These are phyloP conservation scores for Mycena epipterygia DNA, from an alignment of 768 basidiomycete species.

Conservation along the genomic window DNA sequence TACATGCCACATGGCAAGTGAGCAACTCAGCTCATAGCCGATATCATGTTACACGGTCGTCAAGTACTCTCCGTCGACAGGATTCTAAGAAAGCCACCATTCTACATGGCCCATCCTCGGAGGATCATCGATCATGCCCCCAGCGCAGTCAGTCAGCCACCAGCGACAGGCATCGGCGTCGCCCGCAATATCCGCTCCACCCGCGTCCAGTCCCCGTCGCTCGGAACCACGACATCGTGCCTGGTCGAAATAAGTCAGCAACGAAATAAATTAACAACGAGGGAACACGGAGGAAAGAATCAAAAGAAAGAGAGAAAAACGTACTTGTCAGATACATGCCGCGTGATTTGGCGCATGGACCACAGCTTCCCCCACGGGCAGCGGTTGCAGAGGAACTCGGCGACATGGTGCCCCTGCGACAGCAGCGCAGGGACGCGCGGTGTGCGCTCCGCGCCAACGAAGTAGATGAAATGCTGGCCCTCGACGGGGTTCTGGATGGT, in stretches of 20 bases:
- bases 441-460: constrained; percentile 21
- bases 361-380: constrained; percentile 24
- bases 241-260: not conserved
- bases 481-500: not conserved
- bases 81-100: too few relatives aligned
- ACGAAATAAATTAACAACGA: not conserved
- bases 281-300: too few relatives aligned
- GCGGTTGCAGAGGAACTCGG: constrained; percentile 16
- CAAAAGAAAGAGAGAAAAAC: not conserved
- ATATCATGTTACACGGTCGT: too few relatives aligned
- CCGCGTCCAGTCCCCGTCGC: constrained; percentile 17
- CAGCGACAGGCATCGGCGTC: not conserved
- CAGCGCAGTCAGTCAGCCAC: too few relatives aligned
- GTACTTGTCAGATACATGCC: constrained; percentile 30
- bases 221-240: constrained; percentile 1
- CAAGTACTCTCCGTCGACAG: too few relatives aligned
- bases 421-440: constrained; percentile 23
- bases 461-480: constrained; percentile 20
- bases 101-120: too few relatives aligned
- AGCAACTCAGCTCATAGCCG: too few relatives aligned
- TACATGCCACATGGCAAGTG: too few relatives aligned
- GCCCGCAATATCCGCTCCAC: constrained; percentile 18
- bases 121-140: too few relatives aligned
- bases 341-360: constrained; percentile 14
- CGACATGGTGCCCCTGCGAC: constrained; percentile 12